These are phyloP conservation scores for Yamadazyma sp. DNA, from an alignment of 1,139 yeast genomes.

Conservation along the genomic window DNA sequence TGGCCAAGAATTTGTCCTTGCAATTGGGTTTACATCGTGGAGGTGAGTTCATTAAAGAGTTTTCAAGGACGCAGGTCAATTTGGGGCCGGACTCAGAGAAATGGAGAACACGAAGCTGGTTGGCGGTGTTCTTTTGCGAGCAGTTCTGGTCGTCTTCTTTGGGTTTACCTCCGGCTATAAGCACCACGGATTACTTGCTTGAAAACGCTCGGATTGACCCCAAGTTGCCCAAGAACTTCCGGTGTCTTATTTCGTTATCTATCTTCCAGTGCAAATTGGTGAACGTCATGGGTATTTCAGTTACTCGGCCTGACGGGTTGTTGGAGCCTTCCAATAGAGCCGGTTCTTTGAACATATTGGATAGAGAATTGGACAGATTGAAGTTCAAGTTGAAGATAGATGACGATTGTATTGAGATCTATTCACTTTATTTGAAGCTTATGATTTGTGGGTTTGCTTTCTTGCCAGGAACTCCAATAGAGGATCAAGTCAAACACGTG, in stretches of 20 bases:
- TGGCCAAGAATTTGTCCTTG: conserved; percentile 80
- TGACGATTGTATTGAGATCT: conserved; percentile 72
- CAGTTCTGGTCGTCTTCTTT: conserved; percentile 88
- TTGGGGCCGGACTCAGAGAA: conserved; percentile 84
- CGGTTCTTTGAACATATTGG: conserved; percentile 71
- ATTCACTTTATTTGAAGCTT: conserved; percentile 72
- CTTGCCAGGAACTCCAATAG: conserved; percentile 86
- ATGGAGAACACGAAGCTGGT: conserved; percentile 95
- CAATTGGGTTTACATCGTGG: conserved; percentile 95
- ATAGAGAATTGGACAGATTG: conserved; percentile 73
- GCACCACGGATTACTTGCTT: conserved; percentile 75
- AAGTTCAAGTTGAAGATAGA: conserved; percentile 61
- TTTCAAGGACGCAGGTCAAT: conserved; percentile 84
- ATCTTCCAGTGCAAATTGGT: conserved; percentile 84
- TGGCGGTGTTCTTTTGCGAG: conserved; percentile 82
- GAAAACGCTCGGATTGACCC: conserved; percentile 76
- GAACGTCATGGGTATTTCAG: conserved; percentile 84
- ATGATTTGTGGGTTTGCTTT: conserved; percentile 90
- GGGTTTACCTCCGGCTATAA: conserved; percentile 83
- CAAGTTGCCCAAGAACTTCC: conserved; percentile 65
- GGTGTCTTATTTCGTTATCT: conserved; percentile 71
- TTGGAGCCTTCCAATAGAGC: conserved; percentile 84
- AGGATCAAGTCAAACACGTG: conserved; percentile 83
- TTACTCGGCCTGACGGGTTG: conserved; percentile 87
- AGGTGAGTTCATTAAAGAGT: conserved; percentile 81